These are phyloP conservation scores for Teratosphaeria pseudoeucalypti DNA, from an alignment of 2,329 filamentous ascomycete genomes.

Conservation along the genomic window DNA sequence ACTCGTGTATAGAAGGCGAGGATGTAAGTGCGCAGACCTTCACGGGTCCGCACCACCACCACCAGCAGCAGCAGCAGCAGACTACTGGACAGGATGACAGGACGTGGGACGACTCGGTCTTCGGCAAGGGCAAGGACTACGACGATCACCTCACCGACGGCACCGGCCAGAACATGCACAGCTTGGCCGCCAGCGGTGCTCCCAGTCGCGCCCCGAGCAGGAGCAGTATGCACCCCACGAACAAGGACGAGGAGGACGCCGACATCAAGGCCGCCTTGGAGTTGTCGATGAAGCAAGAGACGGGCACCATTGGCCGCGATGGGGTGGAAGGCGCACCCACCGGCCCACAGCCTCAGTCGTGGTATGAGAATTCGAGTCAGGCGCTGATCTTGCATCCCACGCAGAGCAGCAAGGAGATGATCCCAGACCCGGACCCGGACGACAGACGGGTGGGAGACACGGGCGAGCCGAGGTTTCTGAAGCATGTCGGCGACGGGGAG, in stretches of 20 bases:
- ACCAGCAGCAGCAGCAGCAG: background rate
- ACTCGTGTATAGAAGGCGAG: background rate
- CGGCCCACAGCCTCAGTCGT: slow-evolving; percentile 21
- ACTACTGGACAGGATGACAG: background rate
- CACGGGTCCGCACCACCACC: background rate
- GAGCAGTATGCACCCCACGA: slow-evolving; percentile 15
- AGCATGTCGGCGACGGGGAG: slow-evolving; percentile 42
- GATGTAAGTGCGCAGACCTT: background rate
- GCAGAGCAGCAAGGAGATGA: slow-evolving; percentile 40
- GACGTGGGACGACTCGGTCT: slow-evolving; percentile 21
- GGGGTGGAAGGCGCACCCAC: slow-evolving; percentile 19
- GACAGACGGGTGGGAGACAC: slow-evolving; percentile 35
- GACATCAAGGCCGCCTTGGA: slow-evolving; percentile 18
- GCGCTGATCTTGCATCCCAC: slow-evolving; percentile 41
- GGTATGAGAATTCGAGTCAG: slow-evolving; percentile 40
- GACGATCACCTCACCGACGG: slow-evolving; percentile 5
- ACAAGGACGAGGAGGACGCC: slow-evolving; percentile 21
- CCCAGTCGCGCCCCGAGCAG: slow-evolving; percentile 19
- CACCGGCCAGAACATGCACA: slow-evolving; percentile 19
- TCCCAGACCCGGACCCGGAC: slow-evolving; percentile 39
- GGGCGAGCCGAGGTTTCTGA: slow-evolving; percentile 47
- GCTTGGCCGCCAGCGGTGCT: slow-evolving; percentile 16
- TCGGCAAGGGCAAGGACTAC: slow-evolving; percentile 21
- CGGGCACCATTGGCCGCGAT: slow-evolving; percentile 37
- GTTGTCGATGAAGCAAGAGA: slow-evolving; percentile 38